A percentile compares a stretch with the other conserved stretches of the same genome.
phyloP scores from a whole-genome alignment of 495 filamentous ascomycete genomes.

The Podospora tetraspora region DNA sequence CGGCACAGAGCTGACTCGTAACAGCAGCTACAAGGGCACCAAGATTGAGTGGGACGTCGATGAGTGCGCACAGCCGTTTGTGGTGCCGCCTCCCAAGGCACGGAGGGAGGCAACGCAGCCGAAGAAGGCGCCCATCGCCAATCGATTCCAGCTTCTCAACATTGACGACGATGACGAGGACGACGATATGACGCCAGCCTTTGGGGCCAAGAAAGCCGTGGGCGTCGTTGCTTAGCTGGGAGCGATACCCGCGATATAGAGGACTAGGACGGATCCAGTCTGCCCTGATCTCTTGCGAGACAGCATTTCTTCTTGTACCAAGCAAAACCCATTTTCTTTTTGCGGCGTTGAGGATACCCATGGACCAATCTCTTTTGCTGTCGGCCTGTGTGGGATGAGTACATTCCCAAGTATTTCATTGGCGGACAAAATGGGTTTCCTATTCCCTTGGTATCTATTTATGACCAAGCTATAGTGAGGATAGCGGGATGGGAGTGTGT shows the following conservation, averaged over 20 bases:
- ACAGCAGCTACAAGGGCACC: constrained; percentile 62
- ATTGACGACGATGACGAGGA: constrained; percentile 38
- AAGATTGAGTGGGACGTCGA: constrained; percentile 69
- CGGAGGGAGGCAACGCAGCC: constrained; percentile 14
- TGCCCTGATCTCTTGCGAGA: neutral
- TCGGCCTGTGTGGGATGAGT: neutral
- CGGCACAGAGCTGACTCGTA: constrained; percentile 7
- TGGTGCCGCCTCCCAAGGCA: constrained; percentile 8
- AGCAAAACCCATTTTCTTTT: neutral
- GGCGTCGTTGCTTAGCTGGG: constrained; percentile 23
- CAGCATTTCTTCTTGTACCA: neutral
- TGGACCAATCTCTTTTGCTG: neutral
- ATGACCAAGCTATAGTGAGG: neutral
- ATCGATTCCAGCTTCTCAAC: constrained; percentile 63
- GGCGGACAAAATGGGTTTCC: neutral
- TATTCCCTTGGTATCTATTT: neutral
- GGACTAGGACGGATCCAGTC: neutral
- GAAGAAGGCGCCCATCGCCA: constrained; percentile 38
- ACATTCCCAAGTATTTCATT: neutral
- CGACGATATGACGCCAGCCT: constrained; percentile 20
- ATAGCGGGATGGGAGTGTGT: neutral
- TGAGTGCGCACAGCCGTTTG: constrained; percentile 63
- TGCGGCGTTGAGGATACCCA: constrained; percentile 25
- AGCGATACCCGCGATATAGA: neutral
- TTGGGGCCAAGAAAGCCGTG: constrained; percentile 25